Percentiles rank a stretch among this genome's conserved stretches.
Evolutionary conservation across 164 flowering plant genomes (phyloP).

Genomic region (Nymphaea thermarum): DNA sequence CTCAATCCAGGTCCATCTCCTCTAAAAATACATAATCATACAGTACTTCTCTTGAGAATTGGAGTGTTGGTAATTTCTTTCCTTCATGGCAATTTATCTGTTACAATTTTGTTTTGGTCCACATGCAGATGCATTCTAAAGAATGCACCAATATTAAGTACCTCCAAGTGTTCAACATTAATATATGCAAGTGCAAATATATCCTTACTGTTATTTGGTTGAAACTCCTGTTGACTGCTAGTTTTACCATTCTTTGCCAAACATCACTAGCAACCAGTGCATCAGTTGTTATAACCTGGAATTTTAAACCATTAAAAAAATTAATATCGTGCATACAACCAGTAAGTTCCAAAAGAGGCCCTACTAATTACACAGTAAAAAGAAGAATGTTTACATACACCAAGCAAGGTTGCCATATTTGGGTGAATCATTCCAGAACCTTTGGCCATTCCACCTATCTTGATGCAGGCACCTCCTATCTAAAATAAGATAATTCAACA

Average conservation of each 20-base stretch:
- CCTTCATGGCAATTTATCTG: too few relatives aligned
- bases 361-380: not conserved
- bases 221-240: conserved; percentile 89
- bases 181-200: not conserved
- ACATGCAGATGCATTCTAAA: too few relatives aligned
- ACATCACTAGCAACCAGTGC: conserved; percentile 65
- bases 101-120: too few relatives aligned
- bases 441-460: conserved; percentile 97
- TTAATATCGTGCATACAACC: not conserved
- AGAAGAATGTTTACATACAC: conserved; percentile 39
- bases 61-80: too few relatives aligned
- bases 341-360: not conserved
- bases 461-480: conserved; percentile 69
- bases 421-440: conserved; percentile 99
- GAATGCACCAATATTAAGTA: too few relatives aligned
- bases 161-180: not conserved
- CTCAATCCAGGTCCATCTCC: too few relatives aligned
- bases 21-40: too few relatives aligned
- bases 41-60: too few relatives aligned
- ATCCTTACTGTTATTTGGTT: conserved; percentile 85
- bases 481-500: conserved; percentile 8
- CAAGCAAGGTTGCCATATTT: conserved; percentile 98
- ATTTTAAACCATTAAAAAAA: not conserved
- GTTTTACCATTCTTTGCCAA: conserved; percentile 85
- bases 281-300: conserved; percentile 91